Evolutionary conservation across 2,329 filamentous ascomycete genomes (phyloP).

Genomic region (Pezicula neosporulosa): DNA sequence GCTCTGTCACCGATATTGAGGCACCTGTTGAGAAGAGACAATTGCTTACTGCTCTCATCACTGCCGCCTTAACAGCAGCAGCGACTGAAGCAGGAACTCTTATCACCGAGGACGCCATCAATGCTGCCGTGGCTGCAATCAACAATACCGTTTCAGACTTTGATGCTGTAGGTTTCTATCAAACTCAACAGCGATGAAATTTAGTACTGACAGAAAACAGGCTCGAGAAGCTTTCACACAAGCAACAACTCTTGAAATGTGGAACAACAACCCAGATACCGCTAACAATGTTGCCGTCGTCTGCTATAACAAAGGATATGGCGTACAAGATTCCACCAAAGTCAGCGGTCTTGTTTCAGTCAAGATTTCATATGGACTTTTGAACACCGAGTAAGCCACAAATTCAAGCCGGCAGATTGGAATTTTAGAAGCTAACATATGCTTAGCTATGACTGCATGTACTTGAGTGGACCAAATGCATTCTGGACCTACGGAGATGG

Average conservation of each 20-base stretch:
- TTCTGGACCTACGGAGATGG: not conserved
- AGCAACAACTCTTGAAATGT: not conserved
- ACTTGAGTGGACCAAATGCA: not conserved
- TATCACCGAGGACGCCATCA: not conserved
- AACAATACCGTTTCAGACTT: not conserved
- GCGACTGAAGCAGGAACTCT: not conserved
- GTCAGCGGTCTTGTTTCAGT: not conserved
- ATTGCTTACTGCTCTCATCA: not conserved
- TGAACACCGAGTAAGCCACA: not conserved
- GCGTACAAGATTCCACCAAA: not conserved
- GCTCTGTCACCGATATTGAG: not conserved
- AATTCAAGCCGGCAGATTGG: not conserved
- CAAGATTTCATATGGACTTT: not conserved
- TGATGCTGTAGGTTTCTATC: not conserved
- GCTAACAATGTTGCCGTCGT: not conserved
- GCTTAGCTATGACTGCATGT: not conserved
- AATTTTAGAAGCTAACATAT: not conserved
- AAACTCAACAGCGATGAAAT: too few species aligned
- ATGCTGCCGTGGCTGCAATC: not conserved
- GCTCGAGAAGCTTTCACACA: not conserved
- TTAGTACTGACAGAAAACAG: not conserved
- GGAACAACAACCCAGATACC: not conserved
- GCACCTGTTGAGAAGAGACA: not conserved
- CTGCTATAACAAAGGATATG: not conserved
- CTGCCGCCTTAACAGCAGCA: not conserved